Evolutionary conservation across 2,329 filamentous ascomycete species (phyloP), one percentile per base, ranked within the genome.

Genomic region (Colletotrichum zoysiae): DNA sequence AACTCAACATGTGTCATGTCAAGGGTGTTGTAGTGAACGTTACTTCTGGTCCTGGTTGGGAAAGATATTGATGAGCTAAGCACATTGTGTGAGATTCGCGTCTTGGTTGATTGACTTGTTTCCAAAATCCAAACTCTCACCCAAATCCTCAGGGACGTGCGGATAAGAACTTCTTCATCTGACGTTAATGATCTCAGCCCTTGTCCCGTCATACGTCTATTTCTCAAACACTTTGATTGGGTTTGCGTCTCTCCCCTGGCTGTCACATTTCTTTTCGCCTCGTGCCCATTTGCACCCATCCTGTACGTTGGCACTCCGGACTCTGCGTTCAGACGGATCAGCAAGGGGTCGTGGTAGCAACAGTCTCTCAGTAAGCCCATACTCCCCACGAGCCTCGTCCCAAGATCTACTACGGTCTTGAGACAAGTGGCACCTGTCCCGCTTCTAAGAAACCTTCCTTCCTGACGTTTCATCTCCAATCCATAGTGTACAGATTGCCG

Each of bases 291-390:
- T 65, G 42, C 40, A 26, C 26, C 40, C 33, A 33, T 40, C 6
- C n/a, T 46, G 12, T 30, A 6, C 26, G 9, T 33, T 44, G 48
- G 38, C 33, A 23, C 12, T 64, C 26, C 11, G 35, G 18, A 23
- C 12, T 20, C 9, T 26, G 33, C 3, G 23, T 64, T 38, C 50
- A 42, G 14, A 69, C 63, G 68, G 65, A 71, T 38, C 65, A 23
- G 30, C 64, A 51, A 53, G 58, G 58, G 20, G 44, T 71, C 30
- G 44, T 71, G 20, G 44, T 71, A 6, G 57, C 20, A 71, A 71
- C 57, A 65, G 68, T 38, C 68, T 71, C 26, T 68, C 65, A 57
- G 68, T 71, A 68, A 67, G 64, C 51, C 48, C 48, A 11, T 30
- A 58, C 48, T 58, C 33, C 30, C 48, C 30, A 61, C 30, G 18